Conservation (phyloP, 345 rosid species). For the Eucalyptus coolabah region DNA sequence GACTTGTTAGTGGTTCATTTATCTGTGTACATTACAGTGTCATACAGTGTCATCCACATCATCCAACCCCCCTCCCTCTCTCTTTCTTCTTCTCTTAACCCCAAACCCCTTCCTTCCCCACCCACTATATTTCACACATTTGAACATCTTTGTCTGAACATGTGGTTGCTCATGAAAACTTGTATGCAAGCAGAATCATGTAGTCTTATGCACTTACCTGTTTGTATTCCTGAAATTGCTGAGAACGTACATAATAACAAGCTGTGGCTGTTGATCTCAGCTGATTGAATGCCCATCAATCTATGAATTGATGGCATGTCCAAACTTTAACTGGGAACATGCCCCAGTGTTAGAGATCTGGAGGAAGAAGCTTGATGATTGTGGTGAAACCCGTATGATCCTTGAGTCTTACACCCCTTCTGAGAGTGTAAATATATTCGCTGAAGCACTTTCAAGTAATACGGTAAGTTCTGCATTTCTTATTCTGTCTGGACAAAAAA, state of each 20-base stretch:
- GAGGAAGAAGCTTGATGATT: conserved; percentile 44
- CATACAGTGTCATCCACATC: not conserved
- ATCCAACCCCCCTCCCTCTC: not conserved
- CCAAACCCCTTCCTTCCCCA: not conserved
- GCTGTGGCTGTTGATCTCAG: conserved; percentile 19
- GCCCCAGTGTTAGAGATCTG: conserved; percentile 59
- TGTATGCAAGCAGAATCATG: not conserved
- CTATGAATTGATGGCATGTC: conserved; percentile 78
- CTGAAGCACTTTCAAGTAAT: conserved; percentile 62
- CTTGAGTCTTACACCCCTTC: conserved; percentile 58
- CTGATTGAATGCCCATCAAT: conserved; percentile 87
- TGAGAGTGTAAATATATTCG: conserved; percentile 46
- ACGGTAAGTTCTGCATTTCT: conserved; percentile 32
- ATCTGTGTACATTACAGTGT: not conserved
- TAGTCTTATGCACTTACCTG: not conserved
- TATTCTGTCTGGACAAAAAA: not conserved
- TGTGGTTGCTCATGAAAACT: not conserved
- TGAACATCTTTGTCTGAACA: not conserved
- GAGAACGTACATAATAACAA: not conserved
- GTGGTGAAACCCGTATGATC: conserved; percentile 30
- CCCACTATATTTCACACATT: not conserved
- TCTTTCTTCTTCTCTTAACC: too few relatives aligned
- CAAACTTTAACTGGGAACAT: conserved; percentile 55
- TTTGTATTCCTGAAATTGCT: not conserved
- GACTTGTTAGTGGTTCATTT: not conserved